Conservation (phyloP, 768 basidiomycete species). For the Fomitopsis pulvina region DNA sequence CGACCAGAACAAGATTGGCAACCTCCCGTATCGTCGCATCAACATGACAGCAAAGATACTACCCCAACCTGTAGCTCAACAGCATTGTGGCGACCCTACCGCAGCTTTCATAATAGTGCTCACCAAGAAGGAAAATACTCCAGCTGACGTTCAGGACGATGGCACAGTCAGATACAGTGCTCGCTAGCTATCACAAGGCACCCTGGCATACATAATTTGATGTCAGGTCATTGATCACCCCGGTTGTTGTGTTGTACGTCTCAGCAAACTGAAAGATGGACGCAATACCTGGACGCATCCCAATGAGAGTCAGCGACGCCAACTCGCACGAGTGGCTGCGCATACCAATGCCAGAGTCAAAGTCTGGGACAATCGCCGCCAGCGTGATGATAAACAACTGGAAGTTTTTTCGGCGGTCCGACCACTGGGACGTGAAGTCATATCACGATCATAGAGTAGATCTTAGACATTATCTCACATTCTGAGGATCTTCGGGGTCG, state of each 20-base stretch:
- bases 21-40: slow-evolving; percentile 57
- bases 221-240: slow-evolving; percentile 56
- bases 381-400: slow-evolving; percentile 57
- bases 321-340: neutral
- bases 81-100: neutral
- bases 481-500: too few relatives aligned
- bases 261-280: slow-evolving; percentile 52
- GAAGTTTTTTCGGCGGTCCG: slow-evolving; percentile 41
- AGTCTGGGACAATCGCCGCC: slow-evolving; percentile 62
- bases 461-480: too few relatives aligned
- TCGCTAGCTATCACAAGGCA: too few relatives aligned
- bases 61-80: slow-evolving; percentile 40
- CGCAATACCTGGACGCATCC: slow-evolving; percentile 42
- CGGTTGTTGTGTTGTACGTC: slow-evolving; percentile 47
- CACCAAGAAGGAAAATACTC: slow-evolving; percentile 60
- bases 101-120: neutral
- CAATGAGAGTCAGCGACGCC: too few relatives aligned
- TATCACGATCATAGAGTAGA: too few relatives aligned
- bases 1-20: slow-evolving; percentile 68
- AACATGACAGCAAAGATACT: slow-evolving; percentile 56
- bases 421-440: slow-evolving; percentile 53
- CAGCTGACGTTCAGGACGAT: slow-evolving; percentile 27
- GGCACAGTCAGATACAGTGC: too few relatives aligned
- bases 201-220: slow-evolving; percentile 38
- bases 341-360: slow-evolving; percentile 57